A percentile compares a stretch with the other conserved stretches of the same genome.
Conservation (phyloP, 2,329 filamentous ascomycete species). For the Fusarium penzigii region DNA sequence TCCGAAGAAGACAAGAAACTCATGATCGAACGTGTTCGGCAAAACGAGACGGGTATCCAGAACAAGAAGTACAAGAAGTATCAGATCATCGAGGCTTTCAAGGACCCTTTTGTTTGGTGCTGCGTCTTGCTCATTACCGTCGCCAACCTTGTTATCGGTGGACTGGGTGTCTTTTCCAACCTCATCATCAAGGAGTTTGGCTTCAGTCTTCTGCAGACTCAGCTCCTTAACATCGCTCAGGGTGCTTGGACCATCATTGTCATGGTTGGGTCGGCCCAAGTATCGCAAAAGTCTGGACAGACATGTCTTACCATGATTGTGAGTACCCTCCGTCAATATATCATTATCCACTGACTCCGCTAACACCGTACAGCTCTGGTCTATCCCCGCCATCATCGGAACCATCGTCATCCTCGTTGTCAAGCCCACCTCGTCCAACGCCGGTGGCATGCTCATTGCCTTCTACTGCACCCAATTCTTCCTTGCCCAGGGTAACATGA, state of each 20-base stretch:
- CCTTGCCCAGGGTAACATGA: slow-evolving; percentile 42
- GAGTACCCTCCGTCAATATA: neutral
- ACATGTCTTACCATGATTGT: slow-evolving; percentile 9
- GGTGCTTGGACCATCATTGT: slow-evolving; percentile 34
- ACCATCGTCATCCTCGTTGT: slow-evolving; percentile 42
- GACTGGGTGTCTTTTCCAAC: slow-evolving; percentile 3
- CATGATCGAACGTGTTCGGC: slow-evolving; percentile 33
- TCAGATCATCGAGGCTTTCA: slow-evolving; percentile 40
- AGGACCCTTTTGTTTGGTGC: slow-evolving; percentile 36
- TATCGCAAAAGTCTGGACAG: slow-evolving; percentile 16
- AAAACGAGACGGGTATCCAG: slow-evolving; percentile 40
- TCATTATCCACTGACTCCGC: neutral
- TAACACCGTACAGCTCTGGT: neutral
- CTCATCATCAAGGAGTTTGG: slow-evolving; percentile 18
- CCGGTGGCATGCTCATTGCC: slow-evolving; percentile 38
- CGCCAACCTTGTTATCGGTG: slow-evolving; percentile 9
- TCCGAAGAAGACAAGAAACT: slow-evolving; percentile 39
- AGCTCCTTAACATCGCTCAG: slow-evolving; percentile 2
- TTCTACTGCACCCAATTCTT: slow-evolving; percentile 49
- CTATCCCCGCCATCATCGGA: slow-evolving; percentile 37
- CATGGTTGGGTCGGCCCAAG: slow-evolving; percentile 29
- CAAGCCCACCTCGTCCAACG: slow-evolving; percentile 30
- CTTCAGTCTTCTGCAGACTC: slow-evolving; percentile 12
- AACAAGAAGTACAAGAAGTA: slow-evolving; percentile 37
- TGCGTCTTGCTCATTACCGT: slow-evolving; percentile 7